These are phyloP conservation scores for Seiridium cupressi DNA, from an alignment of 2,329 filamentous ascomycete species.

Conservation along the genomic window DNA sequence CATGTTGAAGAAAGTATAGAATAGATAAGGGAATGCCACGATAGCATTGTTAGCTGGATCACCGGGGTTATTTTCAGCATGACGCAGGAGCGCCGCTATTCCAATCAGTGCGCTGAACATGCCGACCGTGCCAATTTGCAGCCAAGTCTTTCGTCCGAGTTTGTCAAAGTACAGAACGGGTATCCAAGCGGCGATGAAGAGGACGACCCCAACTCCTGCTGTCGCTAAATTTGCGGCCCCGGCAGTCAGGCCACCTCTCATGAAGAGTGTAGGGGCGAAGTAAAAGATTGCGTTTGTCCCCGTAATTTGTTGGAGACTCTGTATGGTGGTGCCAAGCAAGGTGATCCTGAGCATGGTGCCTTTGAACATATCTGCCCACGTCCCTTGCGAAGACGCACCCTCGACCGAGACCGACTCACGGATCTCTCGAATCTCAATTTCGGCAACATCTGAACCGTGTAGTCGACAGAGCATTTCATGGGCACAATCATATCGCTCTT, in stretches of 20 bases:
- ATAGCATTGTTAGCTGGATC: conserved; percentile 23
- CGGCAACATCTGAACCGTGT: conserved; percentile 14
- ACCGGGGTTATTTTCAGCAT: conserved; percentile 21
- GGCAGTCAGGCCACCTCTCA: conserved; percentile 23
- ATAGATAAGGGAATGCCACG: conserved; percentile 26
- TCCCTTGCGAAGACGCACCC: conserved; percentile 5
- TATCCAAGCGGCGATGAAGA: conserved; percentile 27
- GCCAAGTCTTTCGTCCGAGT: conserved; percentile 28
- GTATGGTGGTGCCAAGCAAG: conserved; percentile 15
- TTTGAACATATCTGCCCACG: conserved; percentile 16
- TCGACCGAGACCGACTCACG: conserved; percentile 18
- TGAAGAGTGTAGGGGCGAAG: conserved; percentile 16
- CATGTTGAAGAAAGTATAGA: conserved; percentile 29
- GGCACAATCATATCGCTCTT: conserved; percentile 17
- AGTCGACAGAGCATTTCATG: conserved; percentile 15
- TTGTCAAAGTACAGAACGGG: conserved; percentile 28
- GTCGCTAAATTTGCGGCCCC: conserved; percentile 26
- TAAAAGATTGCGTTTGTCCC: conserved; percentile 18
- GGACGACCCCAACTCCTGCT: conserved; percentile 24
- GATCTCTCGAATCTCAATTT: conserved; percentile 31
- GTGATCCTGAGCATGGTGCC: conserved; percentile 13
- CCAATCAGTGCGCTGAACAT: conserved; percentile 25
- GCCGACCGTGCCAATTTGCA: conserved; percentile 25
- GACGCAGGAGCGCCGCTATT: conserved; percentile 24
- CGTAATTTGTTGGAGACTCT: conserved; percentile 17